These are phyloP conservation scores for Microthlaspi erraticum DNA, from an alignment of 345 rosid genomes.

Conservation along the genomic window DNA sequence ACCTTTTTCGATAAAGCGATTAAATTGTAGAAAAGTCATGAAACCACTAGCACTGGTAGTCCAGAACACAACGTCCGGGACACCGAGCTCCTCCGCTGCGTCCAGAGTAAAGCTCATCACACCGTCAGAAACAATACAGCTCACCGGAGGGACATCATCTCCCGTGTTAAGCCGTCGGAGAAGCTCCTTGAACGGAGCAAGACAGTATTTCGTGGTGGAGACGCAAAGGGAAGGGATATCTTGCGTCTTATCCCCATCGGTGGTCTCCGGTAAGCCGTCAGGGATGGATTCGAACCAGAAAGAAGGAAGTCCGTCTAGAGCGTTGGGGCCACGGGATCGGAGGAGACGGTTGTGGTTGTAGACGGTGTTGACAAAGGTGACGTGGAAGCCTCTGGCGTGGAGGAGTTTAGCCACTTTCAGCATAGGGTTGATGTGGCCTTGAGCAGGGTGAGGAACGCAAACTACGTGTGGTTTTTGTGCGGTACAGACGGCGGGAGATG, in stretches of 20 bases:
- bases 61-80: slow-evolving; percentile 44
- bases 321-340: slow-evolving; percentile 37
- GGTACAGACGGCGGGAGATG: neutral
- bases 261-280: slow-evolving; percentile 45
- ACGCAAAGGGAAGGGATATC: slow-evolving; percentile 39
- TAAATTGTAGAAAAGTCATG: slow-evolving; percentile 31
- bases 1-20: slow-evolving; percentile 39
- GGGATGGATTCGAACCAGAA: slow-evolving; percentile 48
- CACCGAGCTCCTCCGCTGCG: slow-evolving; percentile 37
- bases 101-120: slow-evolving; percentile 30
- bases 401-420: slow-evolving; percentile 52
- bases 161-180: neutral
- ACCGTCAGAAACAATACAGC: slow-evolving; percentile 31
- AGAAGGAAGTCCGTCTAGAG: slow-evolving; percentile 36
- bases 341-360: slow-evolving; percentile 48
- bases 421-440: slow-evolving; percentile 58
- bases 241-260: slow-evolving; percentile 35
- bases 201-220: slow-evolving; percentile 38
- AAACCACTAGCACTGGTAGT: slow-evolving; percentile 43
- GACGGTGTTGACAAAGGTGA: slow-evolving; percentile 53
- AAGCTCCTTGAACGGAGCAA: slow-evolving; percentile 39
- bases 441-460: slow-evolving; percentile 50
- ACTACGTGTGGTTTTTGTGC: slow-evolving; percentile 46
- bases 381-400: slow-evolving; percentile 46
- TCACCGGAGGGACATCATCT: slow-evolving; percentile 26